Conservation (phyloP, 1,139 yeast species). For the Saccharomyces hybrid region DNA sequence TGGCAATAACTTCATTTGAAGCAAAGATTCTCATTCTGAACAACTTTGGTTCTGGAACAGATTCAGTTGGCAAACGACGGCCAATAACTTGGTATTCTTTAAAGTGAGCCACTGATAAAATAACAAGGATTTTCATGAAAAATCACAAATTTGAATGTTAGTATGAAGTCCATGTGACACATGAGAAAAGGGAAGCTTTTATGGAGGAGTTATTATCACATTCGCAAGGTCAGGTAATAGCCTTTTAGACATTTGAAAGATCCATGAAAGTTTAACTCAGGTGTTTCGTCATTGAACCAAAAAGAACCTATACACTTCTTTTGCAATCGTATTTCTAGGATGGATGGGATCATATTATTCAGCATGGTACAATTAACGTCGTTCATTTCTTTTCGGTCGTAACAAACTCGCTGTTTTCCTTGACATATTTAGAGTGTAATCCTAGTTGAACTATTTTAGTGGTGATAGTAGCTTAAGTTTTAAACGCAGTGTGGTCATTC, state of each 20-base stretch:
- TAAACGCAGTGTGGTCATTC: neutral
- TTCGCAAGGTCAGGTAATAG: neutral
- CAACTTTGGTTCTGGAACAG: slow-evolving; percentile 99
- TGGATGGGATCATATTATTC: neutral
- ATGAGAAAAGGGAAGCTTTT: neutral
- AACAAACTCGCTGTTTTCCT: neutral
- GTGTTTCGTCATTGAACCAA: neutral
- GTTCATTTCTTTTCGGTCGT: neutral
- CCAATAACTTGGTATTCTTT: slow-evolving; percentile 99
- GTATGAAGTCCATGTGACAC: slow-evolving; percentile 1
- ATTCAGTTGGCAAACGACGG: slow-evolving; percentile 99
- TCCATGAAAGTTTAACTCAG: neutral
- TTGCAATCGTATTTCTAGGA: neutral
- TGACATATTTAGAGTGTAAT: neutral
- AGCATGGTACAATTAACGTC: neutral
- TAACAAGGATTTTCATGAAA: slow-evolving; percentile 17
- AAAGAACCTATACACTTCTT: too few species aligned
- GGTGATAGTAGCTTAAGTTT: neutral
- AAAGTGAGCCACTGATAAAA: slow-evolving; percentile 66
- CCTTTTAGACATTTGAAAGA: too few species aligned
- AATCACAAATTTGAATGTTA: slow-evolving; percentile 2
- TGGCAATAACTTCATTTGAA: slow-evolving; percentile 97
- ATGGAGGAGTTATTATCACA: neutral
- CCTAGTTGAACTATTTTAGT: neutral
- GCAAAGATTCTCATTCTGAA: slow-evolving; percentile 99